Base-by-base conservation (phyloP, 371 early-diverging fungal species). In the Parasitella parasitica region DNA sequence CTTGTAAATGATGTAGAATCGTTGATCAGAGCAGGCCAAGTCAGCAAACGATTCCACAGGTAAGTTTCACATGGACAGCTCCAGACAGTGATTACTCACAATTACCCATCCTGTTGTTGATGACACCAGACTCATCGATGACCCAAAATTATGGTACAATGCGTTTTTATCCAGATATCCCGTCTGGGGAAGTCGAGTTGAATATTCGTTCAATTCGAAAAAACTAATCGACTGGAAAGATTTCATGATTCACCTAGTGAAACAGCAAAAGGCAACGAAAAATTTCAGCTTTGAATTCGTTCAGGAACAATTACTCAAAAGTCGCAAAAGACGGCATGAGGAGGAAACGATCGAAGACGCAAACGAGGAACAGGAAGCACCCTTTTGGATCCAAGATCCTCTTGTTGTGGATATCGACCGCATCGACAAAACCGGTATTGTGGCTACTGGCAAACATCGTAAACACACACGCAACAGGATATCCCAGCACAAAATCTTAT, bases 371-470 rank as follows among this genome's bases (percentile, higher is more conserved):
- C 30, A 49, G 32, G 32, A 54, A 15, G 37, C 55, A 15, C 73
- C 73, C 0, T 73, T 70, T 39, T 64, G 64, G 56, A 64, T 73
- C 22, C 73, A 73, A 26, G 73, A 73, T 49, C 73, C 73, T 4
- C 41, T 73, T 34, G 73, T 73, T 15, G 63, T 64, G 8, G 73
- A 73, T 51, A 73, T 73, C 30, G 73, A 73, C 32, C 54, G 59
- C 27, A 54, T 60, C 6, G 70, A 64, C 1, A 59, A 66, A 18
- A 66, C 57, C 13, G 73, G 73, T 8, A 39, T 70, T 12, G 70
- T 73, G 0, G 73, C 73, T 3, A 73, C 73, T 0, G 73, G 73
- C 4, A 73, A 73, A 27, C 73, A 73, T 48, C 53, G 73, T 24
- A 60, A 55, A 53, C 22, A 24, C 9, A 34, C 26, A 15, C 6